Percentiles rank a stretch among this genome's conserved stretches.
Evolutionary conservation across 2,329 filamentous ascomycete species (phyloP).

Genomic region (Plenodomus lindquistii): DNA sequence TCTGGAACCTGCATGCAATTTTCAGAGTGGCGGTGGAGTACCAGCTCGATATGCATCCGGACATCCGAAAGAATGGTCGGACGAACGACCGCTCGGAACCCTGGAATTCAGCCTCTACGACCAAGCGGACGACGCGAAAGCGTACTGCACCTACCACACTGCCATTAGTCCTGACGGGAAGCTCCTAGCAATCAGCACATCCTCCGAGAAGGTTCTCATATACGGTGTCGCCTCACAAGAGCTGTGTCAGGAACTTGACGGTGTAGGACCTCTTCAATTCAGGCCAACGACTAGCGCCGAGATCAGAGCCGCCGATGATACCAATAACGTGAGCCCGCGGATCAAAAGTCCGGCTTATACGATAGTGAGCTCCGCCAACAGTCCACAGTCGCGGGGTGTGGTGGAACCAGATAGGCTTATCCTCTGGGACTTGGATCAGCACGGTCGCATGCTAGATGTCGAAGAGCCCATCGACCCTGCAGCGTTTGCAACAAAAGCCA

Average conservation of each 20-base stretch:
- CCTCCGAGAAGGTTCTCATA: conserved; percentile 15
- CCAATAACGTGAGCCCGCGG: background rate
- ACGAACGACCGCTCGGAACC: conserved; percentile 2
- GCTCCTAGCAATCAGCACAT: conserved; percentile 27
- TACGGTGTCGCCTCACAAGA: conserved; percentile 28
- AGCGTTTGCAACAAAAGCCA: conserved; percentile 26
- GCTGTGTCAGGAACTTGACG: conserved; percentile 28
- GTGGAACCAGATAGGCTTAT: conserved; percentile 15
- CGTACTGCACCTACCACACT: conserved; percentile 8
- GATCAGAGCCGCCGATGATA: background rate
- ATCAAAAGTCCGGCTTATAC: conserved; percentile 21
- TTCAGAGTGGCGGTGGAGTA: conserved; percentile 11
- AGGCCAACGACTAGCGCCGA: conserved; percentile 5
- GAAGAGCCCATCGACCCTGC: conserved; percentile 31
- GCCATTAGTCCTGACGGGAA: conserved; percentile 27
- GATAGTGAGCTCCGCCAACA: conserved; percentile 18
- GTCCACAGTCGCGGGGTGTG: background rate
- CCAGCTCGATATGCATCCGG: conserved; percentile 18
- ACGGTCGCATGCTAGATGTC: conserved; percentile 30
- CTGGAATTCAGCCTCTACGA: conserved; percentile 15
- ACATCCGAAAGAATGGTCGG: conserved; percentile 21
- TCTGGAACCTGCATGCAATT: conserved; percentile 15
- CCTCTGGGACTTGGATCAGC: conserved; percentile 33
- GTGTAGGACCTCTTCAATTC: conserved; percentile 21
- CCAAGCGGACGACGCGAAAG: background rate